Conservation (phyloP, 2,329 filamentous ascomycete species). For the Fusarium keratoplasticum region DNA sequence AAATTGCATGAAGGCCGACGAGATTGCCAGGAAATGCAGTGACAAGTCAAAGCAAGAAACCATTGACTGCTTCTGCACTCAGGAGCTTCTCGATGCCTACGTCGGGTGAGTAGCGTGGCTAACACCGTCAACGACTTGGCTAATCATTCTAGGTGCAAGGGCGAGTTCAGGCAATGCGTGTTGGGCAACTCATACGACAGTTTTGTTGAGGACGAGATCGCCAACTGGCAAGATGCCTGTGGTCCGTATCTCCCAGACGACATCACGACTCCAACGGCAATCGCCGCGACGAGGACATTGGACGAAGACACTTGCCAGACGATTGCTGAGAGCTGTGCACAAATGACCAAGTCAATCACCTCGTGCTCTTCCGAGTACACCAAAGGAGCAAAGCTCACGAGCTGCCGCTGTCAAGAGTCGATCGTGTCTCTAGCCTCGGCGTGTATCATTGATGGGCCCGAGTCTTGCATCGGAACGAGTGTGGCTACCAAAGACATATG, state of each 20-base stretch:
- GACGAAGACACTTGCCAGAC: conserved; percentile 9
- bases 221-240: conserved; percentile 14
- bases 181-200: conserved; percentile 13
- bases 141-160: conserved; percentile 9
- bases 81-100: conserved; percentile 19
- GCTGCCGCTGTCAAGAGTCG: conserved; percentile 14
- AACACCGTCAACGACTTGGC: not conserved
- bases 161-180: conserved; percentile 20
- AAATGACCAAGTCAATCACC: conserved; percentile 3
- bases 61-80: conserved; percentile 26
- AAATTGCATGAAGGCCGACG: conserved; percentile 6
- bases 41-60: conserved; percentile 16
- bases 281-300: conserved; percentile 7
- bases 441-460: conserved; percentile 13
- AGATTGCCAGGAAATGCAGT: conserved; percentile 11
- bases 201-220: conserved; percentile 4
- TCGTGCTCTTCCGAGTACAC: conserved; percentile 8
- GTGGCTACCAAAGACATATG: conserved; percentile 3
- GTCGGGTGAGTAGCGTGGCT: conserved; percentile 6
- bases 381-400: conserved; percentile 2
- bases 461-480: not conserved
- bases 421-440: conserved; percentile 17
- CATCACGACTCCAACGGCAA: conserved; percentile 14
- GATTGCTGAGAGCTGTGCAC: conserved; percentile 8
- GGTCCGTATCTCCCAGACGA: conserved; percentile 8